Evolutionary conservation across 2,329 filamentous ascomycete genomes (phyloP).

Genomic region (Pseudogymnoascus sp.): DNA sequence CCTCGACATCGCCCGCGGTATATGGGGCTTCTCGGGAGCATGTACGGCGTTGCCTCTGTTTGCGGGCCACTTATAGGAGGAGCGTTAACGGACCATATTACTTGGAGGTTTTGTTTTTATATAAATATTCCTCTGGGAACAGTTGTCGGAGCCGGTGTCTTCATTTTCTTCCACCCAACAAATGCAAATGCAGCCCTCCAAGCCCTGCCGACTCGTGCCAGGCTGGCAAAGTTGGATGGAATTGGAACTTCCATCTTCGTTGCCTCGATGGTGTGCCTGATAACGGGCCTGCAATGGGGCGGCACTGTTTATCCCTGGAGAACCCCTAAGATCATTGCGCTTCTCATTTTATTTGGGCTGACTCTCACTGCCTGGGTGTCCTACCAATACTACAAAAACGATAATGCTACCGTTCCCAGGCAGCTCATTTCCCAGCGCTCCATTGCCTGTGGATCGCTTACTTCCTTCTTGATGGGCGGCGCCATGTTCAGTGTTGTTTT

Average conservation of each 20-base stretch:
- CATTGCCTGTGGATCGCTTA: slow-evolving; percentile 25
- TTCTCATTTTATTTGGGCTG: slow-evolving; percentile 24
- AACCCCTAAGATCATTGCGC: slow-evolving; percentile 26
- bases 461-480: slow-evolving; percentile 27
- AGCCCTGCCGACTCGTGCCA: slow-evolving; percentile 32
- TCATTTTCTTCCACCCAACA: slow-evolving; percentile 32
- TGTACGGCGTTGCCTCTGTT: slow-evolving; percentile 22
- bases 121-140: slow-evolving; percentile 34
- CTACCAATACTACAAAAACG: slow-evolving; percentile 27
- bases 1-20: slow-evolving; percentile 17
- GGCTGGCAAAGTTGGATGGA: slow-evolving; percentile 38
- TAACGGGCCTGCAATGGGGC: slow-evolving; percentile 26
- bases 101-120: slow-evolving; percentile 28
- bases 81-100: slow-evolving; percentile 30
- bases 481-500: slow-evolving; percentile 28
- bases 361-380: slow-evolving; percentile 13
- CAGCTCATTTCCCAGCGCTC: slow-evolving; percentile 29
- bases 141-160: slow-evolving; percentile 26
- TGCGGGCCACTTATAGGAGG: slow-evolving; percentile 30
- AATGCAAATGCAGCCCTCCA: slow-evolving; percentile 27
- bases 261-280: slow-evolving; percentile 28
- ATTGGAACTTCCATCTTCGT: slow-evolving; percentile 26
- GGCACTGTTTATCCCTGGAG: slow-evolving; percentile 37
- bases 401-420: slow-evolving; percentile 28
- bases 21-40: slow-evolving; percentile 18